These are phyloP conservation scores for Nakaseomyces bracarensis DNA, from an alignment of 1,139 yeast genomes.

Conservation along the genomic window DNA sequence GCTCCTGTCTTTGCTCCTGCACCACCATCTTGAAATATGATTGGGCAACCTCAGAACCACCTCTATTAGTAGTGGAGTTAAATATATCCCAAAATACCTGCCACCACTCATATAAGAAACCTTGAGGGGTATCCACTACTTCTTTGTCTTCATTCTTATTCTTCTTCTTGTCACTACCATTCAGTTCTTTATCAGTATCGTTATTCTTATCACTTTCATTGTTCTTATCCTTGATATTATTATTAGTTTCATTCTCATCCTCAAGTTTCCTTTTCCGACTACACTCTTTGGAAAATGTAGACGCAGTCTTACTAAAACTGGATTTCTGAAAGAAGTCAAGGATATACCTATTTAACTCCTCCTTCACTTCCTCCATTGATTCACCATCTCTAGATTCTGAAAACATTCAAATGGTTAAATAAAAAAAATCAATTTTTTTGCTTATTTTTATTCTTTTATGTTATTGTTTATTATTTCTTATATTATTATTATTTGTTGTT, in stretches of 20 bases:
- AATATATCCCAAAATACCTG: slow-evolving; percentile 91
- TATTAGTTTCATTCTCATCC: slow-evolving; percentile 7
- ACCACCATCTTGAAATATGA: slow-evolving; percentile 66
- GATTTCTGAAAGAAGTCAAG: slow-evolving; percentile 79
- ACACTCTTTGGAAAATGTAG: slow-evolving; percentile 65
- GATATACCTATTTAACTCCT: slow-evolving; percentile 62
- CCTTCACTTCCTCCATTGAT: slow-evolving; percentile 1
- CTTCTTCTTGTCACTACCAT: neutral
- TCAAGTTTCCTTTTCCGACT: slow-evolving; percentile 29
- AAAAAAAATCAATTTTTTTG: too few species aligned
- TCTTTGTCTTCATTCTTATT: slow-evolving; percentile 16
- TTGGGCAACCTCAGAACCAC: slow-evolving; percentile 54
- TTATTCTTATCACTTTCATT: too few species aligned
- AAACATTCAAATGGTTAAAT: too few species aligned
- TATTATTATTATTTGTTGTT: too few species aligned
- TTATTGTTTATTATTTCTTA: too few species aligned
- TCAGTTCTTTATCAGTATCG: too few species aligned
- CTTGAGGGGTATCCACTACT: slow-evolving; percentile 67
- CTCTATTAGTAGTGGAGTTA: slow-evolving; percentile 65
- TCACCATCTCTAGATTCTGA: too few species aligned
- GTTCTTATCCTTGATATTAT: too few species aligned
- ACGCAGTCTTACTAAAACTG: slow-evolving; percentile 63
- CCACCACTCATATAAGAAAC: slow-evolving; percentile 93
- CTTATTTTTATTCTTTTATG: too few species aligned
- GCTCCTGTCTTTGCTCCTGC: slow-evolving; percentile 56